Conservation (phyloP, 164 flowering plant genomes). For the Malania oleifera region DNA sequence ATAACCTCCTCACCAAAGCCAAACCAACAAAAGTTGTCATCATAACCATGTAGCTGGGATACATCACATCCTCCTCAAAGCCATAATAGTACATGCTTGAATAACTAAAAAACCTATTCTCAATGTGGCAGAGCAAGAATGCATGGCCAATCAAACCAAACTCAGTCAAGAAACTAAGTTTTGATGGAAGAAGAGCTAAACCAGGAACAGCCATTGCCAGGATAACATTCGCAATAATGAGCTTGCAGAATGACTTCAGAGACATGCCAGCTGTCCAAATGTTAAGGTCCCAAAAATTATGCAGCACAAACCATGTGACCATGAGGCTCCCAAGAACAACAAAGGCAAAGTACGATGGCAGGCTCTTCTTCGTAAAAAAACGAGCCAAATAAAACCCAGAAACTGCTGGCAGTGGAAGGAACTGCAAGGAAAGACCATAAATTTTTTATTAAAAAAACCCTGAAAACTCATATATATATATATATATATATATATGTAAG, state of each 20-base stretch:
- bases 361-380: slow-evolving; percentile 79
- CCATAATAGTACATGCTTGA: slow-evolving; percentile 80
- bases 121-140: slow-evolving; percentile 73
- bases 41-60: slow-evolving; percentile 96
- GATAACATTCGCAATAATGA: slow-evolving; percentile 64
- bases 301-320: slow-evolving; percentile 89
- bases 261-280: slow-evolving; percentile 99
- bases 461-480: no score
- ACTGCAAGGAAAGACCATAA: slow-evolving; percentile 63
- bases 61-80: slow-evolving; percentile 90
- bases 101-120: slow-evolving; percentile 72
- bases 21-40: slow-evolving; percentile 73
- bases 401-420: slow-evolving; percentile 76
- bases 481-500: no score
- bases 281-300: slow-evolving; percentile 93
- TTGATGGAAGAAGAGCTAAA: slow-evolving; percentile 73
- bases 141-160: slow-evolving; percentile 76
- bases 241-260: slow-evolving; percentile 84
- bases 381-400: slow-evolving; percentile 88
- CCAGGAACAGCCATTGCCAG: slow-evolving; percentile 92
- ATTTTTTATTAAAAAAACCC: no score
- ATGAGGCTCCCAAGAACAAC: slow-evolving; percentile 83
- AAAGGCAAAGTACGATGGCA: slow-evolving; percentile 82
- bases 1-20: slow-evolving; percentile 77
- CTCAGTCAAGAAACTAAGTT: slow-evolving; percentile 63